A percentile compares a stretch with the other conserved stretches of the same genome.
Conservation (phyloP, 352 stramenopile species). For the Phytophthora sojae region DNA sequence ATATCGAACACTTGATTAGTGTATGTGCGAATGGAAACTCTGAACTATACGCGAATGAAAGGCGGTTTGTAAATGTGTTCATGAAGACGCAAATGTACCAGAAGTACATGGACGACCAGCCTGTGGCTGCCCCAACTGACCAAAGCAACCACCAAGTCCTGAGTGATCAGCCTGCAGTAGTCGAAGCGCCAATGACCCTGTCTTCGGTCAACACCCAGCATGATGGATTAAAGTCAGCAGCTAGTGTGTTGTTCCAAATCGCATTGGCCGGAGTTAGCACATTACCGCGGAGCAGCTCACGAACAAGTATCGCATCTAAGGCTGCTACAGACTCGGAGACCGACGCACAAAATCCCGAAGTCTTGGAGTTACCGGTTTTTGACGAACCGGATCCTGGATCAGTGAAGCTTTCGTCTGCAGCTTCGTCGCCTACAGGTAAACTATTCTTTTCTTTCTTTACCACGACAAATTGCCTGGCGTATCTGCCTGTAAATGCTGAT, state of each 20-base stretch:
- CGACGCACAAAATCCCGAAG: not conserved
- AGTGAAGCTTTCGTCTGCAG: constrained; percentile 15
- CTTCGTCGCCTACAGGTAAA: constrained; percentile 22
- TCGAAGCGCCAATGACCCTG: not conserved
- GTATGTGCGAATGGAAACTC: constrained; percentile 13
- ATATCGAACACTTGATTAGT: constrained; percentile 50
- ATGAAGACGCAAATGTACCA: constrained; percentile 65
- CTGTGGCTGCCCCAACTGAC: constrained; percentile 7
- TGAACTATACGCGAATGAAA: constrained; percentile 21
- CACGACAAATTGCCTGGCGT: not conserved
- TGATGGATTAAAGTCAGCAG: constrained; percentile 37
- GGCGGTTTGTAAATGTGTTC: constrained; percentile 38
- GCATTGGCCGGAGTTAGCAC: constrained; percentile 43
- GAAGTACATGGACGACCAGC: constrained; percentile 56
- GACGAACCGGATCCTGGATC: constrained; percentile 16
- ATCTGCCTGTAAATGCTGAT: constrained; percentile 9
- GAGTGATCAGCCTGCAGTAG: not conserved
- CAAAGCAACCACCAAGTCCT: constrained; percentile 12
- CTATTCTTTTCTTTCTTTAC: not conserved
- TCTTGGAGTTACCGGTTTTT: not conserved
- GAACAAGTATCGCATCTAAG: not conserved
- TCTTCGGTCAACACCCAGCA: constrained; percentile 16
- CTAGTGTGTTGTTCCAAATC: constrained; percentile 47
- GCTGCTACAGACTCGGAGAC: not conserved
- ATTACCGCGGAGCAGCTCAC: constrained; percentile 4